Conservation (phyloP, 1,284 basidiomycete species). For the Cutaneotrichosporon curvatum region DNA sequence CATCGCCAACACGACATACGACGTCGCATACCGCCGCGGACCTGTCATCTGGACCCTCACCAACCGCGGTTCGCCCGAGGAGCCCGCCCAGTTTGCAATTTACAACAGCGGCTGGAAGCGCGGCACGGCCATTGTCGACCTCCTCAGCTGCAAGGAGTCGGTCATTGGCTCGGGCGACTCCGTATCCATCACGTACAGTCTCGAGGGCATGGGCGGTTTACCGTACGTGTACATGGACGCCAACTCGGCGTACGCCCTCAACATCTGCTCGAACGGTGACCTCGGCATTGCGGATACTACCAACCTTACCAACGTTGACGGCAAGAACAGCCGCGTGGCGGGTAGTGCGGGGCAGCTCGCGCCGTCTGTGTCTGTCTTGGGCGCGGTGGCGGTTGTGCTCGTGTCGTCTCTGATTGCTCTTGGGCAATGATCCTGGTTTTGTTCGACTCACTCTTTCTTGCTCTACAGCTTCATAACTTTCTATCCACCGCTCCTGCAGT, state of each 20-base stretch:
- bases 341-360: neutral
- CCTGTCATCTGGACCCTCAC: conserved; percentile 62
- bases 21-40: conserved; percentile 66
- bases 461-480: too few species aligned
- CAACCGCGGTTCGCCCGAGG: conserved; percentile 49
- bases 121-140: conserved; percentile 37
- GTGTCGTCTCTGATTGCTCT: neutral
- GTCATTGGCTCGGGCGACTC: conserved; percentile 36
- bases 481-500: too few species aligned
- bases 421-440: too few species aligned
- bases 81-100: conserved; percentile 31
- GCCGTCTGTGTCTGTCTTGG: too few species aligned
- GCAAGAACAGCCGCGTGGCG: neutral
- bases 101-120: conserved; percentile 34
- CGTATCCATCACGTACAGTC: conserved; percentile 37
- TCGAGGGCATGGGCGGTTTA: conserved; percentile 37
- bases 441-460: too few species aligned
- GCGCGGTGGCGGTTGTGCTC: neutral
- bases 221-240: conserved; percentile 32
- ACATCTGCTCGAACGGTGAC: conserved; percentile 10
- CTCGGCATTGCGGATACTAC: conserved; percentile 3
- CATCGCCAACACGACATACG: conserved; percentile 54
- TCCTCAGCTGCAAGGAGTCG: conserved; percentile 37
- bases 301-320: too few species aligned
- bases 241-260: conserved; percentile 7